These are phyloP conservation scores for Cladosporium sp. DNA, from an alignment of 2,329 filamentous ascomycete genomes.

Conservation along the genomic window DNA sequence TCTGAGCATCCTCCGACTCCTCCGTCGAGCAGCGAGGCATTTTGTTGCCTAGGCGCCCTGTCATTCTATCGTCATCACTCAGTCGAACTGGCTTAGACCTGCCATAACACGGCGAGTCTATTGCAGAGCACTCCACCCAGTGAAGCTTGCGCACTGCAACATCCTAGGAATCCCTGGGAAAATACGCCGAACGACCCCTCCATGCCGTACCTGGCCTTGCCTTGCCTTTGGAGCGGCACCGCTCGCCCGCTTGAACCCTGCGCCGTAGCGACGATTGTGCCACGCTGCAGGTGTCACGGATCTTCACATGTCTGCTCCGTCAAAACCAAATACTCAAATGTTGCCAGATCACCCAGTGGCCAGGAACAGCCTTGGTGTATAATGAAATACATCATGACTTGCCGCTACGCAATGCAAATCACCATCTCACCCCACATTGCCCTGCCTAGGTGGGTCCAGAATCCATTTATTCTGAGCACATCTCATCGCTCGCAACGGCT, in stretches of 20 bases:
- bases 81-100: slow-evolving; percentile 15
- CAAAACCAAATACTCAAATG: not conserved
- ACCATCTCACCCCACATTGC: slow-evolving; percentile 13
- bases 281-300: slow-evolving; percentile 1
- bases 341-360: not conserved
- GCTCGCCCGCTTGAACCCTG: slow-evolving; percentile 9
- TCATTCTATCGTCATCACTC: slow-evolving; percentile 19
- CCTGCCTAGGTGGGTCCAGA: slow-evolving; percentile 7
- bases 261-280: not conserved
- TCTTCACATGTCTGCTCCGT: slow-evolving; percentile 8
- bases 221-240: not conserved
- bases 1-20: not conserved
- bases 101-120: slow-evolving; percentile 14
- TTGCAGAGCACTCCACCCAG: slow-evolving; percentile 12
- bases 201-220: not conserved
- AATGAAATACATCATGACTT: slow-evolving; percentile 22
- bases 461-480: slow-evolving; percentile 6
- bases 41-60: not conserved
- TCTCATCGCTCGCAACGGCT: slow-evolving; percentile 14
- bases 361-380: not conserved
- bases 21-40: not conserved
- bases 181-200: slow-evolving; percentile 8
- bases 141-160: not conserved
- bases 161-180: not conserved
- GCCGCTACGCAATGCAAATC: slow-evolving; percentile 9